Conservation (phyloP, 2,329 filamentous ascomycete species). For the Fusarium guadeloupense region DNA sequence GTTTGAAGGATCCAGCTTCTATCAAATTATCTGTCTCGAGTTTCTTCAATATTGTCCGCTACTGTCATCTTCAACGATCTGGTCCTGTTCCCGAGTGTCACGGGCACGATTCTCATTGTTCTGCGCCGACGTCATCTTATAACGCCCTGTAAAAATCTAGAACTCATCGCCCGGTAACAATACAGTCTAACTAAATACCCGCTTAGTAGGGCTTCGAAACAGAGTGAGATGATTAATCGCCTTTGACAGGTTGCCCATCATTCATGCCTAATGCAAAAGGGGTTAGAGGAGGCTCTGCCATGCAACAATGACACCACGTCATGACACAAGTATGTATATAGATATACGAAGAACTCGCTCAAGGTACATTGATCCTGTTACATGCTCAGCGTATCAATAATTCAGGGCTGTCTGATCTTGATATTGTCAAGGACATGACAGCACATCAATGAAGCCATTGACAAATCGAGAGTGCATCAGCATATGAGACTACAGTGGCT, state of each 20-base stretch:
- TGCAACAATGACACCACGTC: constrained; percentile 19
- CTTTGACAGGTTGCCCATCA: constrained; percentile 8
- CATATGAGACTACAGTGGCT: neutral
- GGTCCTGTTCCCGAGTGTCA: no score
- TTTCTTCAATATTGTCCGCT: no score
- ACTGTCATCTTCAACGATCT: no score
- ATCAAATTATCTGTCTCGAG: no score
- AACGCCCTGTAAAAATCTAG: neutral
- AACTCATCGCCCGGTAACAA: neutral
- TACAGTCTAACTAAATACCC: neutral
- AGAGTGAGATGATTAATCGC: constrained; percentile 25
- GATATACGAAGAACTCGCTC: neutral
- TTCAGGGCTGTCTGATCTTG: constrained; percentile 8
- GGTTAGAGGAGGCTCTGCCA: constrained; percentile 33
- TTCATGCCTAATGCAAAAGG: constrained; percentile 25
- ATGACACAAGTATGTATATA: neutral
- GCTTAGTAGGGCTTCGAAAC: constrained; percentile 13
- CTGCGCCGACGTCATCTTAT: neutral
- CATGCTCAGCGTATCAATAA: neutral
- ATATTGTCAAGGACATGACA: constrained; percentile 4
- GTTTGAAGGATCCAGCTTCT: no score
- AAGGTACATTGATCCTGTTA: neutral
- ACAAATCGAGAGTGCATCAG: neutral
- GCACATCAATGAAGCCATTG: neutral
- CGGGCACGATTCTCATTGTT: no score